phyloP scores from a whole-genome alignment of 1,139 yeast species.

The Geotrichum reessii region DNA sequence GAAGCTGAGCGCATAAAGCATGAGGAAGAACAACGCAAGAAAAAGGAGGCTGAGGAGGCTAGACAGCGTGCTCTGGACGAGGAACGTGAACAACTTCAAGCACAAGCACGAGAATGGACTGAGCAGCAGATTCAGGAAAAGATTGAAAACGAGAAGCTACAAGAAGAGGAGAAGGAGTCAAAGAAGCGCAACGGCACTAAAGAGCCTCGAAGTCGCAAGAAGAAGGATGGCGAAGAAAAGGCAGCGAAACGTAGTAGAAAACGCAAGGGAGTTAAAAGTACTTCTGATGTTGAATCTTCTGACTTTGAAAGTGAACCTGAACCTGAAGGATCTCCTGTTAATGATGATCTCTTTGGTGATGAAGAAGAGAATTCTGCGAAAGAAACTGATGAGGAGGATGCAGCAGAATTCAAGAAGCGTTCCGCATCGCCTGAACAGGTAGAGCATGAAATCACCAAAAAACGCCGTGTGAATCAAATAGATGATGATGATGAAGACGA shows the following conservation, averaged over 20 bases:
- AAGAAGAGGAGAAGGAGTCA: slow-evolving; percentile 19
- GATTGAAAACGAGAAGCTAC: slow-evolving; percentile 25
- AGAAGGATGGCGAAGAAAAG: slow-evolving; percentile 19
- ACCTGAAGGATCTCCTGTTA: slow-evolving; percentile 1
- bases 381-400: slow-evolving; percentile 20
- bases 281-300: slow-evolving; percentile 21
- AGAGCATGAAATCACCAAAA: slow-evolving; percentile 17
- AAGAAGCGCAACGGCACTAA: slow-evolving; percentile 16
- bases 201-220: slow-evolving; percentile 12
- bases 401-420: slow-evolving; percentile 11
- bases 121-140: slow-evolving; percentile 36
- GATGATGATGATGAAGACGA: slow-evolving; percentile 33
- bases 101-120: slow-evolving; percentile 80
- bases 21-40: slow-evolving; percentile 34
- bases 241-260: slow-evolving; percentile 1
- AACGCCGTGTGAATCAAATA: slow-evolving; percentile 26
- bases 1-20: slow-evolving; percentile 50
- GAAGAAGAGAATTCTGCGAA: slow-evolving; percentile 18
- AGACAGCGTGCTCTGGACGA: slow-evolving; percentile 48
- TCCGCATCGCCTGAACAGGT: slow-evolving; percentile 10
- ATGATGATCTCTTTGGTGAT: slow-evolving; percentile 19
- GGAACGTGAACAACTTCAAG: slow-evolving; percentile 68
- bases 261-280: slow-evolving; percentile 26
- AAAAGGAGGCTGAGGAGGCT: slow-evolving; percentile 38
- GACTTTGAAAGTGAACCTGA: slow-evolving; percentile 21